Percentiles rank a stretch among this genome's conserved stretches.
Conservation (phyloP, 306 rosid species). For the Spatholobus suberectus region DNA sequence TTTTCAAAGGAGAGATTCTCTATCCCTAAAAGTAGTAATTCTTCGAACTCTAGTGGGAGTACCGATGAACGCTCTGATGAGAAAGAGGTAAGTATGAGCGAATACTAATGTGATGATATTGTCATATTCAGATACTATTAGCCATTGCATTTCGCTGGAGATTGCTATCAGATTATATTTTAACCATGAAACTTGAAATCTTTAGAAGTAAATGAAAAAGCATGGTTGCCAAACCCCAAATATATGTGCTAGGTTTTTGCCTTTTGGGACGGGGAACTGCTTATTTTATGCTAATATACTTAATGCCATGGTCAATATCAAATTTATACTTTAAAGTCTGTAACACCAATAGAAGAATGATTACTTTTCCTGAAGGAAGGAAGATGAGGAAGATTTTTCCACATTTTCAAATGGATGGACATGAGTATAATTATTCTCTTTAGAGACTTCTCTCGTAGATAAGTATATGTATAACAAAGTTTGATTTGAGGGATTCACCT, state of each 20-base stretch:
- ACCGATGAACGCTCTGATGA: conserved; percentile 57
- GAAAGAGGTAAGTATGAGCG: conserved; percentile 61
- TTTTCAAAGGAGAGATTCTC: conserved; percentile 37
- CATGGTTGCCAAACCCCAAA: not conserved
- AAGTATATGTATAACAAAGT: not conserved
- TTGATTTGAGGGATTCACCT: conserved; percentile 13
- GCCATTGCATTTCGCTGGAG: not conserved
- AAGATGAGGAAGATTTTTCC: conserved; percentile 4
- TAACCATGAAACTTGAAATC: not conserved
- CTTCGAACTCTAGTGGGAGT: conserved; percentile 62
- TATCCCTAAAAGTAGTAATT: conserved; percentile 53
- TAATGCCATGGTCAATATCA: not conserved
- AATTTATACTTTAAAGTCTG: not conserved
- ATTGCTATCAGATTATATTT: not conserved
- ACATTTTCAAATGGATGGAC: conserved; percentile 6
- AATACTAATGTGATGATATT: conserved; percentile 25
- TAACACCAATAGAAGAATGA: conserved; percentile 1
- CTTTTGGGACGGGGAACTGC: conserved; percentile 5
- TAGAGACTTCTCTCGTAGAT: not conserved
- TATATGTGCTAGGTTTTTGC: not conserved
- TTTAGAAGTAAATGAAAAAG: not conserved
- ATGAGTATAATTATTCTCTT: conserved; percentile 22
- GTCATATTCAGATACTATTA: not conserved
- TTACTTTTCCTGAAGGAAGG: not conserved
- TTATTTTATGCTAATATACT: conserved; percentile 6